These are phyloP conservation scores for Hordeum vulgare DNA, from an alignment of 176 grass and related monocot species.

Conservation along the genomic window DNA sequence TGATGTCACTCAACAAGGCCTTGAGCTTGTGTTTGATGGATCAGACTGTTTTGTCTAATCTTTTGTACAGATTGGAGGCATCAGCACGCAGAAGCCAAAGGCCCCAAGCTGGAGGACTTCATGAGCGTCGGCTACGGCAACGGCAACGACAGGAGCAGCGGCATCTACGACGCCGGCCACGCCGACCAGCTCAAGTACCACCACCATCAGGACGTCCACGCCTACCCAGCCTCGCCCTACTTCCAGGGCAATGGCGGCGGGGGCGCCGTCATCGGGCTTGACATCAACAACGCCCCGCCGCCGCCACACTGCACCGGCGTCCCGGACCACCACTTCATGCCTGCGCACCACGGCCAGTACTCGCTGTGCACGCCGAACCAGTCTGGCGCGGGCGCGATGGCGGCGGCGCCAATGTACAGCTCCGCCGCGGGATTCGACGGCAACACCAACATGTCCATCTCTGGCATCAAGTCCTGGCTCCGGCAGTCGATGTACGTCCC, in stretches of 20 bases:
- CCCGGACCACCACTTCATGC: conserved; percentile 17
- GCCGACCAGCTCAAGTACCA: conserved; percentile 24
- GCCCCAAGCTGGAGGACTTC: conserved; percentile 79
- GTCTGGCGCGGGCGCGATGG: not conserved
- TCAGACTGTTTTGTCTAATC: not conserved
- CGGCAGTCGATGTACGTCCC: conserved; percentile 52
- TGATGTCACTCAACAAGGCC: no score
- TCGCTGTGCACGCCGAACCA: conserved; percentile 14
- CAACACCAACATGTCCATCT: conserved; percentile 57
- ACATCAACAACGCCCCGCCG: conserved; percentile 69
- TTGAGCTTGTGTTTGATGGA: not conserved
- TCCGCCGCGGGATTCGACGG: conserved; percentile 7
- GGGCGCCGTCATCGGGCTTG: conserved; percentile 17
- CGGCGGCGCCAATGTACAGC: conserved; percentile 32
- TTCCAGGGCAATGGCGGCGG: conserved; percentile 17
- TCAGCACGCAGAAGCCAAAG: conserved; percentile 31
- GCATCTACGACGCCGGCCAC: conserved; percentile 25
- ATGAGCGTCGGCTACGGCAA: conserved; percentile 46
- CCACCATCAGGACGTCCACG: conserved; percentile 27
- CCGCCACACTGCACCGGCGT: conserved; percentile 26
- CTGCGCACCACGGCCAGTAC: conserved; percentile 22
- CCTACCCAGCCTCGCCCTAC: conserved; percentile 23
- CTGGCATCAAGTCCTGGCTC: conserved; percentile 91
- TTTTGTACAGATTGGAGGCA: conserved; percentile 55
- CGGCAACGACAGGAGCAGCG: conserved; percentile 32